A percentile compares a stretch with the other conserved stretches of the same genome.
Conservation (phyloP, 768 basidiomycete species). For the Infundibulicybe gibba region DNA sequence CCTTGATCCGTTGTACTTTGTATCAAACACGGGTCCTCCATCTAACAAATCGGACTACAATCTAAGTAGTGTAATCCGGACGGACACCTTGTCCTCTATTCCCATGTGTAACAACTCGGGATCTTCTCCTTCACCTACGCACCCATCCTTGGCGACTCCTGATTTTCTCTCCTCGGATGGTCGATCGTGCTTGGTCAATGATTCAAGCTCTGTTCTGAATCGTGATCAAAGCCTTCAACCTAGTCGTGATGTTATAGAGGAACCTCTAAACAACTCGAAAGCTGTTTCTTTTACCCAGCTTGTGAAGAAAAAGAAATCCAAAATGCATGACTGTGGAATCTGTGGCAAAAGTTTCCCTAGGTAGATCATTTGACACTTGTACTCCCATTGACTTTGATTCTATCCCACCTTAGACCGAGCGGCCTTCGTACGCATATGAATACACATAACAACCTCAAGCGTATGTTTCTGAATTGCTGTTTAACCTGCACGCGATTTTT, state of each 20-base stretch:
- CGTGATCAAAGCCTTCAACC: conserved; percentile 1
- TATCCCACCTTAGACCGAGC: conserved; percentile 40
- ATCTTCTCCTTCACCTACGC: conserved; percentile 7
- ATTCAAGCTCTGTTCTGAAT: no score
- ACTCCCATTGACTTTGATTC: conserved; percentile 2
- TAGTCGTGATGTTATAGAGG: conserved; percentile 1
- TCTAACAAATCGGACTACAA: no score
- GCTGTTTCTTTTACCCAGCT: neutral
- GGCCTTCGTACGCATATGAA: conserved; percentile 58
- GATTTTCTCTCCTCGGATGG: neutral
- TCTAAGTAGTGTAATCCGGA: no score
- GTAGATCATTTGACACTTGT: conserved; percentile 15
- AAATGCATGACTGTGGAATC: conserved; percentile 51
- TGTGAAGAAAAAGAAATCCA: conserved; percentile 40
- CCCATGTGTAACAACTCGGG: conserved; percentile 30
- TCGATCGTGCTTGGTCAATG: conserved; percentile 3
- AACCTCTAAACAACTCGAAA: neutral
- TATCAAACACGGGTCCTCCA: no score
- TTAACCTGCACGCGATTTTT: neutral
- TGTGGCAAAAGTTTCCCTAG: conserved; percentile 52
- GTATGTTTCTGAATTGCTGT: conserved; percentile 27
- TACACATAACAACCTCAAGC: conserved; percentile 48
- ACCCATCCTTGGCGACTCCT: conserved; percentile 1
- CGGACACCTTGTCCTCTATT: conserved; percentile 25
- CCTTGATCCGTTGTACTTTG: no score